Percentiles rank a stretch among this genome's conserved stretches.
These are phyloP conservation scores for Aspergillus campestris DNA, from an alignment of 495 filamentous ascomycete genomes.

Conservation along the genomic window DNA sequence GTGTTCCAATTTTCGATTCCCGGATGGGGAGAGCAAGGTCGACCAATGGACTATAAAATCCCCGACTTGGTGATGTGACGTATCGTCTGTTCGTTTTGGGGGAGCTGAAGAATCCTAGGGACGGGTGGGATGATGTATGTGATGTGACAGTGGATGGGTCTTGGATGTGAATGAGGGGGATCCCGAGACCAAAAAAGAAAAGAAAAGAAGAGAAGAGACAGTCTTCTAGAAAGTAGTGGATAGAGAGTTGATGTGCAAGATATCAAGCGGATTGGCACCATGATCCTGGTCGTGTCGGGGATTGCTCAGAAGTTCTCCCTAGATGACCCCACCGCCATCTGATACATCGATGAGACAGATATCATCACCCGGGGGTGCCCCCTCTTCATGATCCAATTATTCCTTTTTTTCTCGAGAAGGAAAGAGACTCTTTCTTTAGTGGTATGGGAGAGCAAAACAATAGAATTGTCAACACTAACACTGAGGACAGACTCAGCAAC, in stretches of 20 bases:
- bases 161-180: not conserved
- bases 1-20: slow-evolving; percentile 1
- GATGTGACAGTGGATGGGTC: not conserved
- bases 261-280: too few relatives aligned
- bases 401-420: too few relatives aligned
- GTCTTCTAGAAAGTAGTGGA: too few relatives aligned
- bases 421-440: too few relatives aligned
- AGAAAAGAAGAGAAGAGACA: too few relatives aligned
- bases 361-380: not conserved
- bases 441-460: too few relatives aligned
- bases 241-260: too few relatives aligned
- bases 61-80: slow-evolving; percentile 13
- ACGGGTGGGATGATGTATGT: not conserved
- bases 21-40: slow-evolving; percentile 5
- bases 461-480: too few relatives aligned
- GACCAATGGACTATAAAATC: slow-evolving; percentile 1
- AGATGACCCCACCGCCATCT: not conserved
- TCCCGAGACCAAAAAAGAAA: not conserved
- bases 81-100: slow-evolving; percentile 4
- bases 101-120: not conserved
- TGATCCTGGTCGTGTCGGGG: too few relatives aligned
- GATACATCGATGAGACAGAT: not conserved
- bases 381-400: too few relatives aligned
- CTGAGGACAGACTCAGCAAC: too few relatives aligned
- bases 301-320: too few relatives aligned